A percentile compares a stretch with the other conserved stretches of the same genome.
These are phyloP conservation scores for Boletus huronensis DNA, from an alignment of 768 basidiomycete species.

Conservation along the genomic window DNA sequence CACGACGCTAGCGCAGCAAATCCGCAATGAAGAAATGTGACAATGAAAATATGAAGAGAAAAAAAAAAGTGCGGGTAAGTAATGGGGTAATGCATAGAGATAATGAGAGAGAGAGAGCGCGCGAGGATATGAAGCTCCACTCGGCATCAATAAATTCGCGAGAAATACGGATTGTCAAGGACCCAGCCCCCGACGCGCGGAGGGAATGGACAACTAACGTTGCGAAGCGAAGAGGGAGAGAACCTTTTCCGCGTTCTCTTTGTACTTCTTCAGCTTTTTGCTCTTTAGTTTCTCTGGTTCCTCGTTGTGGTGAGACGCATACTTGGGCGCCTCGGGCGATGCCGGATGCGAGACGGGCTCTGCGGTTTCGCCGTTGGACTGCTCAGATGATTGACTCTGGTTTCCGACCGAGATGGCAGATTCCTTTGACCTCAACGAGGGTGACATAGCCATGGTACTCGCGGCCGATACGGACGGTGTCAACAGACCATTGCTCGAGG, in stretches of 20 bases:
- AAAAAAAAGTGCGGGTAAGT: slow-evolving; percentile 22
- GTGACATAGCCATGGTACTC: slow-evolving; percentile 45
- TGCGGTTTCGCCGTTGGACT: slow-evolving; percentile 53
- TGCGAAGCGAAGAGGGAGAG: slow-evolving; percentile 78
- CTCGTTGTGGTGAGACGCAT: slow-evolving; percentile 31
- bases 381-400: slow-evolving; percentile 68
- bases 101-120: slow-evolving; percentile 12
- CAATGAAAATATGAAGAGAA: slow-evolving; percentile 7
- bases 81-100: slow-evolving; percentile 29
- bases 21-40: slow-evolving; percentile 11
- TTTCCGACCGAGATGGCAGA: slow-evolving; percentile 72
- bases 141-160: slow-evolving; percentile 15
- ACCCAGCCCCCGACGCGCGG: slow-evolving; percentile 23
- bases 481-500: slow-evolving; percentile 48
- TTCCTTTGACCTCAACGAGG: slow-evolving; percentile 78
- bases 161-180: slow-evolving; percentile 19
- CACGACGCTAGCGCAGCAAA: slow-evolving; percentile 24
- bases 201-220: slow-evolving; percentile 38
- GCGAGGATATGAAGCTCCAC: slow-evolving; percentile 17
- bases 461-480: slow-evolving; percentile 62
- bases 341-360: slow-evolving; percentile 24
- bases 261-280: slow-evolving; percentile 82
- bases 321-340: slow-evolving; percentile 32
- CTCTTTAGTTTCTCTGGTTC: slow-evolving; percentile 60
- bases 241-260: slow-evolving; percentile 83